Evolutionary conservation across 2,329 filamentous ascomycete species (phyloP).

Genomic region (Aureobasidium leucospermi): DNA sequence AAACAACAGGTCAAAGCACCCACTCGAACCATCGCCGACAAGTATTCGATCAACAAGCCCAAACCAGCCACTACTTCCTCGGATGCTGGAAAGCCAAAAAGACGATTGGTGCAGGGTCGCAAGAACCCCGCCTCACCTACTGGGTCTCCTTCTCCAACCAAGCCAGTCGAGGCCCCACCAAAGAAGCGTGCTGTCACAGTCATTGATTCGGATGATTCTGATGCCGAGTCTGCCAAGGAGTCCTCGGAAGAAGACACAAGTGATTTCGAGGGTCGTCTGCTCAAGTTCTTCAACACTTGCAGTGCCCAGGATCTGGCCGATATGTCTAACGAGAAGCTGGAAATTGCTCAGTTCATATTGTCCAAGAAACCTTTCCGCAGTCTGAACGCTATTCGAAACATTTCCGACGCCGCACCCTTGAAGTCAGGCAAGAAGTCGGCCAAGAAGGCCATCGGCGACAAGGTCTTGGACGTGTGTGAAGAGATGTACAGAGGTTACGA

Average conservation of each 20-base stretch:
- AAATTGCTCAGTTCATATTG: constrained; percentile 62
- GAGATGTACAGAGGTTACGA: constrained; percentile 74
- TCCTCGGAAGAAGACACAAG: constrained; percentile 17
- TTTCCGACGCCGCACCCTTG: constrained; percentile 46
- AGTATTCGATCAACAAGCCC: constrained; percentile 19
- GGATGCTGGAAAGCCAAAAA: constrained; percentile 19
- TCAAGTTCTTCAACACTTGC: constrained; percentile 79
- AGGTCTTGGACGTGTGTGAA: constrained; percentile 57
- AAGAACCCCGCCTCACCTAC: constrained; percentile 28
- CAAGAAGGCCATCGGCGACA: constrained; percentile 53
- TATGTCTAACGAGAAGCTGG: constrained; percentile 66
- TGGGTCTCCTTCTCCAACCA: constrained; percentile 15
- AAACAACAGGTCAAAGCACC: constrained; percentile 50
- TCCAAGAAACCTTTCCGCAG: constrained; percentile 65
- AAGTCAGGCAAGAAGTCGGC: constrained; percentile 46
- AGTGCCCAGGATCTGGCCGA: constrained; percentile 69
- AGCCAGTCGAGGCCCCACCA: constrained; percentile 12
- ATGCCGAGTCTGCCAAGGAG: constrained; percentile 14
- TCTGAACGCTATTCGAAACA: constrained; percentile 57
- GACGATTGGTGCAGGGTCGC: constrained; percentile 45
- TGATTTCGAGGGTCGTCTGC: constrained; percentile 49
- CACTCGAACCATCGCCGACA: constrained; percentile 46
- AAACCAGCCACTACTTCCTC: constrained; percentile 13
- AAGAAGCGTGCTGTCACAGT: constrained; percentile 24
- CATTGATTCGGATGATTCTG: constrained; percentile 27